Evolutionary conservation across 2,329 filamentous ascomycete genomes (phyloP), one percentile per base, ranked within the genome.

Genomic region (Plenodomus tracheiphilus): DNA sequence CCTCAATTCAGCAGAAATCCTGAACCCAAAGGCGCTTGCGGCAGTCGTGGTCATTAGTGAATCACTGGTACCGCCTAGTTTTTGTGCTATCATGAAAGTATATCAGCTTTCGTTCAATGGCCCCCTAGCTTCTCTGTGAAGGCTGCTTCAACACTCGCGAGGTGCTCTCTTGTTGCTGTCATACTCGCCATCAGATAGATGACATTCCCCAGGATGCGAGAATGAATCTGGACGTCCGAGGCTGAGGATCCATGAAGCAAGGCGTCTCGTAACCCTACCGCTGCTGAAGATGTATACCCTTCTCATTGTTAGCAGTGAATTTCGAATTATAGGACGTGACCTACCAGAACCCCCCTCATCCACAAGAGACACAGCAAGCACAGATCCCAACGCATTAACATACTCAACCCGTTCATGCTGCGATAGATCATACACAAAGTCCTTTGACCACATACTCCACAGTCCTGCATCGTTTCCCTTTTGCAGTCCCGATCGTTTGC

Each of bases 381-480:
- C 87, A 2, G 83, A 88, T 0, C 90, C 90, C 1, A 94, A 73
- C 0, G 89, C 86, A 75, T 89, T 88, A 0, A 87, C 83, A 7
- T 85, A 83, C 2, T 83, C 77, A 0, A 94, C 83, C 0, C 75
- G 71, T 0, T 73, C 54, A 2, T 77, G 76, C 17, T 79, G 73
- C 4, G 87, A 91, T 2, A 92, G 62, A 11, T 74, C 68, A 2
- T 74, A 69, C 1, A 92, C 75, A 21, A 91, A 81, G 0, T 73
- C 66, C 1, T 77, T 77, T 0, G 84, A 83, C 89, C 89, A 94
- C 49, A 85, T 81, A 47, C 87, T 91, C 87, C 88, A 93, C 1
- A 78, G 20, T 6, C 16, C 13, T 16, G 35, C 11, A 16, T 30
- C 22, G 2, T 6, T 18, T 15, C 43, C 21, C 19, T 42, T 32